Evolutionary conservation across 2,329 filamentous ascomycete genomes (phyloP).

Genomic region (Aureobasidium subglaciale): DNA sequence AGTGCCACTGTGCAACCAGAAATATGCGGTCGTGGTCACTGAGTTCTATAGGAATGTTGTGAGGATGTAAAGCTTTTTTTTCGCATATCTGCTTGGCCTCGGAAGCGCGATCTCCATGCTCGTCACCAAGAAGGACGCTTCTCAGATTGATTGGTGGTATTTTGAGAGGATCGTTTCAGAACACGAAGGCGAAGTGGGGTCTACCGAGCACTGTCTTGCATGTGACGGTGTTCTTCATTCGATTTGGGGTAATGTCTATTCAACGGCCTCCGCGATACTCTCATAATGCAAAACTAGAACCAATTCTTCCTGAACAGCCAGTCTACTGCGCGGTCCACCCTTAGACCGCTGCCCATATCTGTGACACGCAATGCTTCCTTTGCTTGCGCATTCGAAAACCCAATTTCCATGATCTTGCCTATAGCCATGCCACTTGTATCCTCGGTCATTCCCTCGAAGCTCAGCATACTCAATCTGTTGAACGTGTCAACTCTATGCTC

Average conservation of each 20-base stretch:
- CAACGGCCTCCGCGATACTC: neutral
- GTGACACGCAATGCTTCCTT: constrained; percentile 52
- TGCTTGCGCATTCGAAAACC: constrained; percentile 50
- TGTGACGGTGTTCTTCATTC: neutral
- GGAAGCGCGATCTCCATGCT: neutral
- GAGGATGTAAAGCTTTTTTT: neutral
- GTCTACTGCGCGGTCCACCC: constrained; percentile 51
- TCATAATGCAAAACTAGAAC: constrained; percentile 8
- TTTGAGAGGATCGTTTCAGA: neutral
- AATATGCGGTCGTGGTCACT: no score
- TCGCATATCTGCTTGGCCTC: no score
- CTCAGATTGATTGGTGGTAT: no score
- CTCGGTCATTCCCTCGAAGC: constrained; percentile 32
- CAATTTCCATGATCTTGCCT: constrained; percentile 51
- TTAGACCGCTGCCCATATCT: constrained; percentile 52
- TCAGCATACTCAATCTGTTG: constrained; percentile 19
- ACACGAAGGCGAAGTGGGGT: neutral
- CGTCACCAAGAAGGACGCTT: neutral
- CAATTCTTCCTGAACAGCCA: constrained; percentile 39
- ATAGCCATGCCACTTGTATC: constrained; percentile 53
- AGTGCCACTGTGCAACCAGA: no score
- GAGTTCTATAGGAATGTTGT: neutral
- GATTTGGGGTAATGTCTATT: neutral
- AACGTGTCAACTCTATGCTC: constrained; percentile 22
- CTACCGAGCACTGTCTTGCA: neutral